Conservation (phyloP, 1,284 basidiomycete genomes). For the Sanghuangporus weigelae region DNA sequence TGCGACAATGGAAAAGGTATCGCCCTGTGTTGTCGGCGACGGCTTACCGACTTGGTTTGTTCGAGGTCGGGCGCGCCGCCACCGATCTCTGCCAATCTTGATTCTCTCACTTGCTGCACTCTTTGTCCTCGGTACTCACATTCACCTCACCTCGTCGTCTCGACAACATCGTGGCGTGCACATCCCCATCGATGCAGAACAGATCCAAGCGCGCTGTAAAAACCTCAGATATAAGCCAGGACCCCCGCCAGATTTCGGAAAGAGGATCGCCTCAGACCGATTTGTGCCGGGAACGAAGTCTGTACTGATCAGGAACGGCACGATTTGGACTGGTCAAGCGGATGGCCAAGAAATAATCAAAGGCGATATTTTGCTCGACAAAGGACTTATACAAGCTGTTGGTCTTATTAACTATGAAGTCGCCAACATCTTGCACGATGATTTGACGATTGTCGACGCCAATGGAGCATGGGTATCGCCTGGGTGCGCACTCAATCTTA, state of each 20-base stretch:
- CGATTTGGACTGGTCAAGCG: slow-evolving; percentile 73
- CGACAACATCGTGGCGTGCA: background rate
- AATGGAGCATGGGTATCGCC: slow-evolving; percentile 35
- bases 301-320: slow-evolving; percentile 72
- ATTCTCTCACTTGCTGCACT: background rate
- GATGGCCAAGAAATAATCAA: slow-evolving; percentile 61
- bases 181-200: background rate
- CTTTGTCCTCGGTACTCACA: slow-evolving; percentile 2
- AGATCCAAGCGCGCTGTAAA: slow-evolving; percentile 16
- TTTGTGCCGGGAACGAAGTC: slow-evolving; percentile 62
- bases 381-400: slow-evolving; percentile 51
- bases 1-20: no score
- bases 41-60: background rate
- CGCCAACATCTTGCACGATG: slow-evolving; percentile 16
- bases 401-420: slow-evolving; percentile 37
- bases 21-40: no score
- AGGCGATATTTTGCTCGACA: slow-evolving; percentile 53
- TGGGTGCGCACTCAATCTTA: slow-evolving; percentile 25
- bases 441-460: slow-evolving; percentile 26
- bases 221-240: slow-evolving; percentile 26
- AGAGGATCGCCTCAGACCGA: slow-evolving; percentile 62
- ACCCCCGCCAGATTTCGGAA: slow-evolving; percentile 45
- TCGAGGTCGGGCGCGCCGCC: background rate
- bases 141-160: background rate
- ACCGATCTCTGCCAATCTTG: background rate